Base-by-base conservation (phyloP, 2,329 filamentous ascomycete genomes). In the Purpureocillium lavendulum region DNA sequence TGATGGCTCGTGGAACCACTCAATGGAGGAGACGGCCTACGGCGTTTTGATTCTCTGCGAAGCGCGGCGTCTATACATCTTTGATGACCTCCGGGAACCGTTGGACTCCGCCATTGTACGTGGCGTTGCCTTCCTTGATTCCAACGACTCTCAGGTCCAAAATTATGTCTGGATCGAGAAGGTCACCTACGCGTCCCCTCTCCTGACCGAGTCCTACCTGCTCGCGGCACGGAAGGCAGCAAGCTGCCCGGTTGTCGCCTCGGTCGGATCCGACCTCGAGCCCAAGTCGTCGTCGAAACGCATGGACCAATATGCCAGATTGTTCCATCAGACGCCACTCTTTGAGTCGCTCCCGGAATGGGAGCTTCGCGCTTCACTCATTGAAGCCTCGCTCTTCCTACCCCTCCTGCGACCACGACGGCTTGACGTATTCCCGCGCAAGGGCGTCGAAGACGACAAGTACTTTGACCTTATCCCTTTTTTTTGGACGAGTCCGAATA, bases 91-190 rank as follows among this genome's bases (percentile, higher is more conserved):
- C 12, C 30, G 7, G 10, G 17, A 40, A 14, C 36, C 36, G 11
- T 12, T 46, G 5, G 15, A 37, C 11, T 4, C 12, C 7, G 37
- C 39, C 15, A 44, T 46, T 8, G 26, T 31, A 2, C 35, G 30
- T 18, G 44, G 38, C n/a, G 40, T 35, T 21, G 32, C 28, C 5
- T 46, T 37, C 30, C 26, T 46, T n/a, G 33, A 34, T 10, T 33
- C 40, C 5, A 18, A 16, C n/a, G n/a, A n/a, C 4, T 18, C 28
- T 35, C 15, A 34, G 26, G 16, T 26, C 21, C 21, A 26, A 26
- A 26, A 26, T 26, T 26, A 26, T 26, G 21, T 45, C 13, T 49
- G 47, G 47, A 44, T 45, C 17, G 43, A 44, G 34, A 49, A 49
- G 33, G 40, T 44, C 11, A 46, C 35, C 28, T 49, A 48, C 28